Percentiles rank a stretch among this genome's conserved stretches.
Evolutionary conservation across 2,329 filamentous ascomycete species (phyloP).

Genomic region (Coniella lustricola): DNA sequence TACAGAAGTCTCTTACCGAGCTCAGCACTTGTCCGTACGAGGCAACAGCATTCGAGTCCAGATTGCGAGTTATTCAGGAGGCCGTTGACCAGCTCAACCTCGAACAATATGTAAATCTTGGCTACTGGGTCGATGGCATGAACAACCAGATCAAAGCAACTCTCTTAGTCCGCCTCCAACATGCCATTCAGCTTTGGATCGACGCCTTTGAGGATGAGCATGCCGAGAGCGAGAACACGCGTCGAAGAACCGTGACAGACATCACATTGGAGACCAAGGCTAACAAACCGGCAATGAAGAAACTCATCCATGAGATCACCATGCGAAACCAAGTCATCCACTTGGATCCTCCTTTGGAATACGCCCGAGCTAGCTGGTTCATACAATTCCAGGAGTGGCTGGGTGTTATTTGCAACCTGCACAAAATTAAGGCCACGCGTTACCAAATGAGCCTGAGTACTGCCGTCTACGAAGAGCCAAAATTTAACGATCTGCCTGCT

Average conservation of each 20-base stretch:
- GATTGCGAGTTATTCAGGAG: constrained; percentile 79
- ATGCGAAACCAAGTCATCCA: constrained; percentile 99
- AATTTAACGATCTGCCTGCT: constrained; percentile 78
- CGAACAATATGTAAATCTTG: constrained; percentile 90
- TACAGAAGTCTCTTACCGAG: constrained; percentile 75
- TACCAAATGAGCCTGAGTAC: constrained; percentile 85
- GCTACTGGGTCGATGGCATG: constrained; percentile 80
- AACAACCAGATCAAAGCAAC: constrained; percentile 79
- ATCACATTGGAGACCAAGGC: constrained; percentile 35
- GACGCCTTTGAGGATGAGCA: constrained; percentile 66
- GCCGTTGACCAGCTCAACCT: constrained; percentile 94
- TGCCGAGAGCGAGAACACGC: constrained; percentile 38
- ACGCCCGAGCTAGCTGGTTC: constrained; percentile 88
- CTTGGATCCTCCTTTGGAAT: constrained; percentile 87
- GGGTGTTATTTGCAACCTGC: constrained; percentile 82
- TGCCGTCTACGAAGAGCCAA: constrained; percentile 54
- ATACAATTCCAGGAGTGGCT: constrained; percentile 90
- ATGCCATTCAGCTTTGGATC: constrained; percentile 83
- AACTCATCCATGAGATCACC: constrained; percentile 81
- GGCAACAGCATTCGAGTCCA: constrained; percentile 67
- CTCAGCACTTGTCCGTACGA: constrained; percentile 81
- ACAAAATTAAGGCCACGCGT: constrained; percentile 88
- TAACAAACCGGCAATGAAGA: constrained; percentile 59
- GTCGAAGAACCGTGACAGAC: constrained; percentile 39
- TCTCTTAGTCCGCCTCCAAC: constrained; percentile 73